phyloP scores from a whole-genome alignment of 371 early-diverging fungal genomes.

The Mucor plumbeus region DNA sequence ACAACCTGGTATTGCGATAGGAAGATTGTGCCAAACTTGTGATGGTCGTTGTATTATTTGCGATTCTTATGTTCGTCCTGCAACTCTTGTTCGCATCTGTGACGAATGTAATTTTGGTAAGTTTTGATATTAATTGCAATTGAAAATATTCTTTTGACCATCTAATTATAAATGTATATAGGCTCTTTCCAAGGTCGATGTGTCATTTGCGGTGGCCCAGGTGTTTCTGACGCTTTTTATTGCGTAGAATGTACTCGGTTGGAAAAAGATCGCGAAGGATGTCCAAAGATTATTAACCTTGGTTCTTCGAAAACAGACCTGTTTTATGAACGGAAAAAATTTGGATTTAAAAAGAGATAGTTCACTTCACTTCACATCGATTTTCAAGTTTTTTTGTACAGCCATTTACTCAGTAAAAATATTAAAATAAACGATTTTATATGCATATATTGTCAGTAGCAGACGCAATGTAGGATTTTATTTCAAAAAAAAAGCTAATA shows the following conservation, averaged over 20 bases:
- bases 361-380: neutral
- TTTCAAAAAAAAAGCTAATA: neutral
- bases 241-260: conserved; percentile 90
- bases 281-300: conserved; percentile 94
- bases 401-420: neutral
- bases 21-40: conserved; percentile 93
- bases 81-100: conserved; percentile 90
- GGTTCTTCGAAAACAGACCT: conserved; percentile 86
- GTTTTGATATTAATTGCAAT: conserved; percentile 9
- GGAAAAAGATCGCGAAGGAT: conserved; percentile 97
- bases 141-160: no score
- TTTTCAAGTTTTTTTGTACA: neutral
- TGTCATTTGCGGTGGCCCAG: conserved; percentile 90
- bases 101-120: conserved; percentile 95
- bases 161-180: neutral
- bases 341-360: conserved; percentile 76
- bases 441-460: neutral
- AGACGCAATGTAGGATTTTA: conserved; percentile 1
- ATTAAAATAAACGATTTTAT: neutral
- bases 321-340: conserved; percentile 95
- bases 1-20: conserved; percentile 95
- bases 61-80: conserved; percentile 90
- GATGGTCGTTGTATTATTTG: conserved; percentile 97
- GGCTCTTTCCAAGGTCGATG: conserved; percentile 86
- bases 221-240: conserved; percentile 96